Conservation (phyloP, 768 basidiomycete species). For the Harrya chromipes region DNA sequence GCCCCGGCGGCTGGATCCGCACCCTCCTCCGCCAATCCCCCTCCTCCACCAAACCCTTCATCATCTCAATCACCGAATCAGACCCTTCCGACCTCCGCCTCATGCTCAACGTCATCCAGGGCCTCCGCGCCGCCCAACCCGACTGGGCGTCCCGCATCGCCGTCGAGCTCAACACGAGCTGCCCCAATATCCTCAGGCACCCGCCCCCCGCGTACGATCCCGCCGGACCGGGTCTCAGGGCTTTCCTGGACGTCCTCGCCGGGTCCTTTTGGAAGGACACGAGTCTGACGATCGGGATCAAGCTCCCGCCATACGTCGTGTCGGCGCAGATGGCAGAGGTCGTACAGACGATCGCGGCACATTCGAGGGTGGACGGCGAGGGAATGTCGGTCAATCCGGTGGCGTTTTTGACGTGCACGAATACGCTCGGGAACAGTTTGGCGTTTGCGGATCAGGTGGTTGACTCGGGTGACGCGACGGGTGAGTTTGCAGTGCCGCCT, state of each 20-base stretch:
- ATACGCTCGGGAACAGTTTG: slow-evolving; percentile 72
- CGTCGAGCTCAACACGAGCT: slow-evolving; percentile 81
- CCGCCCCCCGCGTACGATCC: slow-evolving; percentile 69
- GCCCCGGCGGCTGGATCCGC: slow-evolving; percentile 46
- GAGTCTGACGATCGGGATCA: slow-evolving; percentile 67
- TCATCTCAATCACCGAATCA: slow-evolving; percentile 76
- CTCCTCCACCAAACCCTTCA: slow-evolving; percentile 56
- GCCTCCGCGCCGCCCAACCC: slow-evolving; percentile 42
- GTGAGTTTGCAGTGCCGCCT: slow-evolving; percentile 58
- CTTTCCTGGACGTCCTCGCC: slow-evolving; percentile 55
- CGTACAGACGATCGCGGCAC: slow-evolving; percentile 43
- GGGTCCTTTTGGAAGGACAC: slow-evolving; percentile 46
- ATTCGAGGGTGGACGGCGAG: slow-evolving; percentile 26
- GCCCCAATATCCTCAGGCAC: slow-evolving; percentile 67
- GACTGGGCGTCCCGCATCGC: slow-evolving; percentile 47
- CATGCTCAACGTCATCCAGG: slow-evolving; percentile 62
- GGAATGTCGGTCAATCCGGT: slow-evolving; percentile 43
- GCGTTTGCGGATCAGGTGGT: slow-evolving; percentile 55
- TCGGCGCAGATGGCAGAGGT: slow-evolving; percentile 57
- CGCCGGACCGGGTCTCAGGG: slow-evolving; percentile 36
- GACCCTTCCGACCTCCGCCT: slow-evolving; percentile 44
- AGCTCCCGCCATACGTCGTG: slow-evolving; percentile 74
- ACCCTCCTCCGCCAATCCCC: slow-evolving; percentile 38
- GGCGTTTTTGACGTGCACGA: slow-evolving; percentile 76
- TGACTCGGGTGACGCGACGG: slow-evolving; percentile 4